Evolutionary conservation across 2,329 filamentous ascomycete species (phyloP).

Genomic region (Ophiostoma sp.): DNA sequence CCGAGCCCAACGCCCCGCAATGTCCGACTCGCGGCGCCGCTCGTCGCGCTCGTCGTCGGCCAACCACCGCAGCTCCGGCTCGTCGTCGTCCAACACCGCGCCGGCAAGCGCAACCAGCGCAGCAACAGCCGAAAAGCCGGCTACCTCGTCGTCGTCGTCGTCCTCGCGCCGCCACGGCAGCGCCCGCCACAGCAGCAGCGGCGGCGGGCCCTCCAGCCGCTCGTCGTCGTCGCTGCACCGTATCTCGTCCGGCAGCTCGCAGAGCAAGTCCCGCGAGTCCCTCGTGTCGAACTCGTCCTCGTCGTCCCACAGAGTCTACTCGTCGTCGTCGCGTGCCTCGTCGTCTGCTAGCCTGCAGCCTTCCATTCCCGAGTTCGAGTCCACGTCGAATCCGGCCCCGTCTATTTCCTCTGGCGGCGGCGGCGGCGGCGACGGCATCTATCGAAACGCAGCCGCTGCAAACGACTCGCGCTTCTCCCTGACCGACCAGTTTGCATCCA

Average conservation of each 20-base stretch:
- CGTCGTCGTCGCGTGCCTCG: slow-evolving; percentile 2
- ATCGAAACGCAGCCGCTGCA: slow-evolving; percentile 31
- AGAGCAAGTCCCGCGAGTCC: slow-evolving; percentile 12
- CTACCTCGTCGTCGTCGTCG: slow-evolving; percentile 16
- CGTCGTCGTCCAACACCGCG: slow-evolving; percentile 15
- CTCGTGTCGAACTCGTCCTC: background rate
- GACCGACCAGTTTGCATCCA: slow-evolving; percentile 45
- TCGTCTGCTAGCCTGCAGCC: slow-evolving; percentile 11
- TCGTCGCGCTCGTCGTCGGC: slow-evolving; percentile 22
- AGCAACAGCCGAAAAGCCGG: background rate
- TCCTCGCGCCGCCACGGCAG: slow-evolving; percentile 23
- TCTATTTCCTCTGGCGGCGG: background rate
- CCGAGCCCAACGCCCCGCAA: slow-evolving; percentile 12
- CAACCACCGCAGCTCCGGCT: slow-evolving; percentile 19
- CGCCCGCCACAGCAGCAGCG: slow-evolving; percentile 20
- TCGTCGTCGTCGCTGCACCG: slow-evolving; percentile 24
- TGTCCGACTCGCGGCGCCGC: slow-evolving; percentile 22
- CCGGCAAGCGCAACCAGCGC: slow-evolving; percentile 1
- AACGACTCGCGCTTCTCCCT: slow-evolving; percentile 43
- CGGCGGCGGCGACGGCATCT: slow-evolving; percentile 15
- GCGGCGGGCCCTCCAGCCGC: slow-evolving; percentile 22
- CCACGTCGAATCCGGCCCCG: background rate
- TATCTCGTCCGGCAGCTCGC: background rate
- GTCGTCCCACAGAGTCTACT: background rate
- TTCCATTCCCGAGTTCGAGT: background rate